Evolutionary conservation across 2,329 filamentous ascomycete genomes (phyloP).

Genomic region (Diaporthe nobilis): DNA sequence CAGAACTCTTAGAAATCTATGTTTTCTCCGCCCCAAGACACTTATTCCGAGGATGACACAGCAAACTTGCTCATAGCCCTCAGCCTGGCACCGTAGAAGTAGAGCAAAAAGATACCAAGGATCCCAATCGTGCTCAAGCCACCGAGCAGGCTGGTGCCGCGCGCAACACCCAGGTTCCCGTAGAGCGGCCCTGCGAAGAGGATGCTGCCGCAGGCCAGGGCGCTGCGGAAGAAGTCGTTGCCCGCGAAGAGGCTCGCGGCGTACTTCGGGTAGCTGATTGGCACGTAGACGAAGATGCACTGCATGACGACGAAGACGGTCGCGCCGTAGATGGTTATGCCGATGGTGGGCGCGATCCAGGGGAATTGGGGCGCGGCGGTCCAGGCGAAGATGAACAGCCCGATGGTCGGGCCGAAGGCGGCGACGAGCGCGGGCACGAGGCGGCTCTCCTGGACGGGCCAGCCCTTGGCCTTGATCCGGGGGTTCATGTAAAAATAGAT

Average conservation of each 20-base stretch:
- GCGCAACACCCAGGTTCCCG: conserved; percentile 69
- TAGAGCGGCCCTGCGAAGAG: conserved; percentile 74
- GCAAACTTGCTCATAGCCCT: conserved; percentile 72
- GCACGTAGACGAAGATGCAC: conserved; percentile 73
- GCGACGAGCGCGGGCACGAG: conserved; percentile 69
- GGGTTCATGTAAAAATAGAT: conserved; percentile 66
- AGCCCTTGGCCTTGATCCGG: conserved; percentile 62
- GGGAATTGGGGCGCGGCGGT: conserved; percentile 65
- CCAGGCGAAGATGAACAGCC: conserved; percentile 75
- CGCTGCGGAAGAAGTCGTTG: conserved; percentile 71
- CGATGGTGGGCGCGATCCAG: conserved; percentile 70
- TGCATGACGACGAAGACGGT: conserved; percentile 70
- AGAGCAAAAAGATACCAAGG: conserved; percentile 72
- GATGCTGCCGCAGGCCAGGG: conserved; percentile 72
- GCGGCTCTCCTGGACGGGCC: conserved; percentile 66
- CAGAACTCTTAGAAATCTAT: background rate
- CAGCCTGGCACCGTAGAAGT: conserved; percentile 67
- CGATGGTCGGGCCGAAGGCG: conserved; percentile 67
- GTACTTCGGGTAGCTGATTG: conserved; percentile 68
- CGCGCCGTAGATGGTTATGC: conserved; percentile 68
- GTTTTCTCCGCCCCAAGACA: background rate
- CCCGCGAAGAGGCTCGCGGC: conserved; percentile 72
- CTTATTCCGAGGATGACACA: conserved; percentile 46
- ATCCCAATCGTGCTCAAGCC: conserved; percentile 68
- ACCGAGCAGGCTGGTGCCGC: conserved; percentile 70